Conservation (phyloP, 345 rosid genomes). For the Cardiospermum halicacabum region DNA sequence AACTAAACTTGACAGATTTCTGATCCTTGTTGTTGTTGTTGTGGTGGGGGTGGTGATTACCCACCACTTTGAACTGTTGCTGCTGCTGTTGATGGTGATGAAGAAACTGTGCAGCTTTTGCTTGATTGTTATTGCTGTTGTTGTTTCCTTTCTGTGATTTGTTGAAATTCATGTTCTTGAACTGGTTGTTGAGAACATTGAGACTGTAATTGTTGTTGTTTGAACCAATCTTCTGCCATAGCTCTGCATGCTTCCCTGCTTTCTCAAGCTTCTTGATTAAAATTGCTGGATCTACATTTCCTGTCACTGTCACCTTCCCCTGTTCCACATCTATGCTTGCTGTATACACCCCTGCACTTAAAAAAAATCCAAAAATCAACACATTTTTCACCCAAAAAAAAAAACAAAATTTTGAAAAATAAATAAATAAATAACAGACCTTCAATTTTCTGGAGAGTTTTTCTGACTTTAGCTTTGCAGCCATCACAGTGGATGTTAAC, state of each 20-base stretch:
- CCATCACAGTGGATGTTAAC: conserved; percentile 97
- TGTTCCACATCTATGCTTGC: conserved; percentile 66
- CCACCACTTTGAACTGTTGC: conserved; percentile 46
- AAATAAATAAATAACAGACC: conserved; percentile 34
- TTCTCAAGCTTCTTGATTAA: conserved; percentile 77
- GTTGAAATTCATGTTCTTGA: conserved; percentile 44
- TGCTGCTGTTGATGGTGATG: conserved; percentile 52
- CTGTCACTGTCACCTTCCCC: conserved; percentile 80
- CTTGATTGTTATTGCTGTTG: too few relatives aligned
- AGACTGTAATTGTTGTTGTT: conserved; percentile 33
- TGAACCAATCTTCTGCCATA: conserved; percentile 54
- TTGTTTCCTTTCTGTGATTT: conserved; percentile 37
- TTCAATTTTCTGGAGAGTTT: conserved; percentile 65
- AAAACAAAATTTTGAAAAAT: background rate
- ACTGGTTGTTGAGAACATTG: conserved; percentile 38
- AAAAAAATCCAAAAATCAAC: conserved; percentile 2
- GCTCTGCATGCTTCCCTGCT: conserved; percentile 88
- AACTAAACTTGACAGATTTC: conserved; percentile 62
- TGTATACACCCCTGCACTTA: conserved; percentile 60
- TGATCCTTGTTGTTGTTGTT: conserved; percentile 50
- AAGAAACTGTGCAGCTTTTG: conserved; percentile 32
- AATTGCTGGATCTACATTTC: conserved; percentile 65
- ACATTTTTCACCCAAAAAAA: background rate
- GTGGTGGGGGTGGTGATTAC: too few relatives aligned
- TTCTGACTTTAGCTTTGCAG: conserved; percentile 78